A percentile compares a stretch with the other conserved stretches of the same genome.
Evolutionary conservation across 1,284 basidiomycete genomes (phyloP).

Genomic region (Termitomyces sp.): DNA sequence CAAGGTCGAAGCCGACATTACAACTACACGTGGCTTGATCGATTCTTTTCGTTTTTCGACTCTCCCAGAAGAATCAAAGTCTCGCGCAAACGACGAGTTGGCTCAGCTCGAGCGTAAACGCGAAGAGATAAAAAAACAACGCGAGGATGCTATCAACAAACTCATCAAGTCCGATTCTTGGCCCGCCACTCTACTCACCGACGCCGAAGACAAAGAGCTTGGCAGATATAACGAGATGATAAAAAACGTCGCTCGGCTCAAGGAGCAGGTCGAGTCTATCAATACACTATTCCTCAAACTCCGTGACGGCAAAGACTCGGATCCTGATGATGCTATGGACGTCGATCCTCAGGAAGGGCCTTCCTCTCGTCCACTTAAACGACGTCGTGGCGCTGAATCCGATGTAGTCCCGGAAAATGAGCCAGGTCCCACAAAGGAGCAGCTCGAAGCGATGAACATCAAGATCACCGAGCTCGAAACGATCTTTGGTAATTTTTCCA

Average conservation of each 20-base stretch:
- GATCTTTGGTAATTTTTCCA: slow-evolving; percentile 37
- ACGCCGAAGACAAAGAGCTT: slow-evolving; percentile 21
- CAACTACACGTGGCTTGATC: slow-evolving; percentile 6
- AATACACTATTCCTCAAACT: slow-evolving; percentile 13
- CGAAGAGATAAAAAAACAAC: slow-evolving; percentile 24
- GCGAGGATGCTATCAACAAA: slow-evolving; percentile 23
- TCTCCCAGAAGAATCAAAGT: slow-evolving; percentile 14
- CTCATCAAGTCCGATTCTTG: slow-evolving; percentile 36
- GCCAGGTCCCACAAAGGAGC: slow-evolving; percentile 16
- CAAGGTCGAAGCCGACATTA: slow-evolving; percentile 16
- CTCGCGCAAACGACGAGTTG: slow-evolving; percentile 20
- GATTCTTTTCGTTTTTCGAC: slow-evolving; percentile 6
- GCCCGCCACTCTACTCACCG: slow-evolving; percentile 27
- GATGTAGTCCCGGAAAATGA: slow-evolving; percentile 10
- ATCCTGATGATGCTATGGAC: slow-evolving; percentile 12
- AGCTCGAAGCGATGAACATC: slow-evolving; percentile 35
- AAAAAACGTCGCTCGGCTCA: slow-evolving; percentile 23
- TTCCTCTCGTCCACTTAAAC: slow-evolving; percentile 24
- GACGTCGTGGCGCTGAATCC: slow-evolving; percentile 31
- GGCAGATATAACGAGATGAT: slow-evolving; percentile 26
- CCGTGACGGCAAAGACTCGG: background rate
- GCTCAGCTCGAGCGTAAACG: slow-evolving; percentile 19
- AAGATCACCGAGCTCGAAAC: slow-evolving; percentile 35
- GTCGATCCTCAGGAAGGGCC: slow-evolving; percentile 15
- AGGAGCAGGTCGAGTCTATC: slow-evolving; percentile 18